These are phyloP conservation scores for Moricandia moricandioides DNA, from an alignment of 345 rosid genomes.

Conservation along the genomic window DNA sequence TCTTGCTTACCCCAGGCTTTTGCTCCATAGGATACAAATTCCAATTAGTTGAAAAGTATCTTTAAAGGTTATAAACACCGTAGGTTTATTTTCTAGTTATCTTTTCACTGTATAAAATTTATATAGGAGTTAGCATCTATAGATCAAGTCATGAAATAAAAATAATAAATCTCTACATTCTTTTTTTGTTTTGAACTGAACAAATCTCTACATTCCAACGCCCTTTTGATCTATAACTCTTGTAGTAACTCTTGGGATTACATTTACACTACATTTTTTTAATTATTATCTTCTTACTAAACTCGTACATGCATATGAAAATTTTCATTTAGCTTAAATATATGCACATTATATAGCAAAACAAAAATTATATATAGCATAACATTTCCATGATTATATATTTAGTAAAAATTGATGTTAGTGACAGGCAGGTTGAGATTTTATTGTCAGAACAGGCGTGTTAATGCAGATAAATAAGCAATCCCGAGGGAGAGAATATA, in stretches of 20 bases:
- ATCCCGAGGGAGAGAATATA: slow-evolving; percentile 30
- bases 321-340: not conserved
- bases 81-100: slow-evolving; percentile 4
- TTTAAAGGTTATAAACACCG: not conserved
- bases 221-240: not conserved
- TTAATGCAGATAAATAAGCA: slow-evolving; percentile 28
- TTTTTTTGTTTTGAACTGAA: too few species aligned
- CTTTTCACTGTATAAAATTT: not conserved
- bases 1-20: slow-evolving; percentile 25
- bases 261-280: not conserved
- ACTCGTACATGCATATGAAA: not conserved
- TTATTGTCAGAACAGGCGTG: slow-evolving; percentile 16
- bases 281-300: not conserved
- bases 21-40: slow-evolving; percentile 19
- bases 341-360: too few species aligned
- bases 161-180: slow-evolving; percentile 9
- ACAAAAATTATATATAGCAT: too few species aligned
- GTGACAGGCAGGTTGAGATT: slow-evolving; percentile 6
- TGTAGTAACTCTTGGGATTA: slow-evolving; percentile 3
- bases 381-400: not conserved
- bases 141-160: not conserved
- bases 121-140: slow-evolving; percentile 5
- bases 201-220: slow-evolving; percentile 8
- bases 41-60: too few species aligned
- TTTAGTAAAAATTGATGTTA: not conserved